Percentiles rank a stretch among this genome's conserved stretches.
Conservation (phyloP, 148 eudicot genomes). For the Gaultheria prostrata region DNA sequence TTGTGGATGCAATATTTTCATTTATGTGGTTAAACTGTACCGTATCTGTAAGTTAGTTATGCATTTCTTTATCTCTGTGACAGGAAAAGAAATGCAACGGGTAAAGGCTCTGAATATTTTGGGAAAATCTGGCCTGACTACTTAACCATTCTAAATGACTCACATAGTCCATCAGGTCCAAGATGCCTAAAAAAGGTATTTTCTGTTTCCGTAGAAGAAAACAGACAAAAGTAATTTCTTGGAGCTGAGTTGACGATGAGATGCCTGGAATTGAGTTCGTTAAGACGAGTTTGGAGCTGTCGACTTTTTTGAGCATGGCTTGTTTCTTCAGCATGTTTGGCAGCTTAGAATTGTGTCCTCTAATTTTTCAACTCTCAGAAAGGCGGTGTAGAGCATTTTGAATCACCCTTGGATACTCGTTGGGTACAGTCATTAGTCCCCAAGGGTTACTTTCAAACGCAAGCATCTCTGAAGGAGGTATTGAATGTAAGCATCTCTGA, state of each 20-base stretch:
- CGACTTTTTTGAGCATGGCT: constrained; percentile 5
- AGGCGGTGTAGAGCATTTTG: neutral
- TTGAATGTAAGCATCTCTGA: neutral
- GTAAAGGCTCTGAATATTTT: constrained; percentile 3
- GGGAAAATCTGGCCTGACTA: constrained; percentile 4
- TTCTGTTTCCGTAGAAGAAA: neutral
- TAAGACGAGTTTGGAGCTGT: neutral
- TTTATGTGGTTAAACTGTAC: neutral
- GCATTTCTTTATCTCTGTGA: neutral
- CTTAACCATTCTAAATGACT: neutral
- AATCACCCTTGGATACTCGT: neutral
- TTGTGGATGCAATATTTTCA: neutral
- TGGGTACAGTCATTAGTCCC: neutral
- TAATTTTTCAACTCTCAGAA: neutral
- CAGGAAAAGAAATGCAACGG: constrained; percentile 9
- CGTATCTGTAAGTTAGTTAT: neutral
- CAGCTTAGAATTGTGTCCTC: neutral
- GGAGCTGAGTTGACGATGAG: neutral
- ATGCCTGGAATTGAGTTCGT: neutral
- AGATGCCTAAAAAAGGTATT: neutral
- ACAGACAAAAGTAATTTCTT: neutral
- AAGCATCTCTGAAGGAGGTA: neutral
- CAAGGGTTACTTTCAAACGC: neutral
- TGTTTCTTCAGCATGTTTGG: neutral
- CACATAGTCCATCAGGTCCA: neutral